phyloP scores from a whole-genome alignment of 352 stramenopile genomes.

The Pythium myriotylum region DNA sequence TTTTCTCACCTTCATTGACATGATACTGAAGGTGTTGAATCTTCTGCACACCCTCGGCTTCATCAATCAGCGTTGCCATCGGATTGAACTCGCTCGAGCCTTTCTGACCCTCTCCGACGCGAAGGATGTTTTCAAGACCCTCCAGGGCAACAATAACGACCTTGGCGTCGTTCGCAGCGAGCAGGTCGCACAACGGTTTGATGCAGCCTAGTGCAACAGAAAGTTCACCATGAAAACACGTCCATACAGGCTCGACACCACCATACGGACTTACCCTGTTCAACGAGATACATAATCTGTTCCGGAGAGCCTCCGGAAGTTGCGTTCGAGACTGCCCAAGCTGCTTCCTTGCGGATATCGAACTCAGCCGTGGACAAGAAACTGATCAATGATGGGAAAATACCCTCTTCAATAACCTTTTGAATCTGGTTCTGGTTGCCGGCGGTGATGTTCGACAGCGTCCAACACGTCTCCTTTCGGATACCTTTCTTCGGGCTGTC shows the following conservation, averaged over 20 bases:
- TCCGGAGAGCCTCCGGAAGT: constrained; percentile 93
- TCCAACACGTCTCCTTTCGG: constrained; percentile 99
- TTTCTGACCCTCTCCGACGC: constrained; percentile 81
- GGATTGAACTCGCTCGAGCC: constrained; percentile 86
- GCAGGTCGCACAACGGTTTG: constrained; percentile 95
- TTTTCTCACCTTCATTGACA: constrained; percentile 90
- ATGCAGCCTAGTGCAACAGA: constrained; percentile 90
- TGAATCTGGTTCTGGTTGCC: constrained; percentile 99
- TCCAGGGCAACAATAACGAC: constrained; percentile 99
- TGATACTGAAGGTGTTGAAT: constrained; percentile 98
- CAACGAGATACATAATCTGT: constrained; percentile 97
- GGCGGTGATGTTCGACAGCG: constrained; percentile 99
- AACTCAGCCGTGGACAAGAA: constrained; percentile 97
- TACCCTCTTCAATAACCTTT: constrained; percentile 96
- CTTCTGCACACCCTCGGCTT: constrained; percentile 96
- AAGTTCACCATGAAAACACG: constrained; percentile 5
- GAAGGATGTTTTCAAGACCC: constrained; percentile 99
- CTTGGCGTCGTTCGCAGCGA: constrained; percentile 97
- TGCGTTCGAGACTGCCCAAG: constrained; percentile 99
- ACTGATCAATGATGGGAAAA: constrained; percentile 97
- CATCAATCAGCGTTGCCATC: constrained; percentile 95
- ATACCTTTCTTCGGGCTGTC: constrained; percentile 98
- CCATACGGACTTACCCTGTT: constrained; percentile 66
- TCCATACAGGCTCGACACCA: too few relatives aligned
- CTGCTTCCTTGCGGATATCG: constrained; percentile 98